Evolutionary conservation across 805 yeast species (phyloP), one percentile per base, ranked within the genome.

Genomic region (Zygotorulaspora florentina): DNA sequence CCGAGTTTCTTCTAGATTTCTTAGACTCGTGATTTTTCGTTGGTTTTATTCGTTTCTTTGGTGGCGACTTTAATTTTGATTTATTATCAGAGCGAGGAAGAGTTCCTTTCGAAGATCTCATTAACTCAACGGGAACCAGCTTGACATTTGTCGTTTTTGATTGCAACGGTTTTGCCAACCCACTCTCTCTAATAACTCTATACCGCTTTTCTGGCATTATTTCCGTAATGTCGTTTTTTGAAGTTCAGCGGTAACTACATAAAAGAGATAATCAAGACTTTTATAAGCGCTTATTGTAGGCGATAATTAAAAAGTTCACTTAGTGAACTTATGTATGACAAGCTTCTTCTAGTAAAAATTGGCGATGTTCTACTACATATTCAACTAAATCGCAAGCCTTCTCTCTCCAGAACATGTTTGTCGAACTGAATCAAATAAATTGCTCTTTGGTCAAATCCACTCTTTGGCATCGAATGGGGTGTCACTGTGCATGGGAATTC

Each of bases 361-460:
- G 7, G 7, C 7, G 7, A 20, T 7, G n/a, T 20, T 4, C 33
- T 6, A 29, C 6, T 13, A 29, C 3, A 29, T 12, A 29, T 29
- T 9, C 33, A 18, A 20, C 47, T 44, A 50, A 68, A 70, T 39
- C 80, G 62, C 33, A 75, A 57, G 23, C 65, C 66, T 54, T 83
- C 88, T 53, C 88, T 69, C 40, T 72, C 69, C 8, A 80, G 62
- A 8, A 83, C 78, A 59, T 69, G 70, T 9, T 74, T 72, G 48
- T 84, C 85, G 50, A 88, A 84, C 55, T 84, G 81, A 30, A 88
- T 77, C 54, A 87, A 71, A 57, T 82, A 88, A 0, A 87, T 90
- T 0, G 95, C 84, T 52, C 89, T 69, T 45, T 72, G 67, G 0
- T 87, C 85, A 40, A 61, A 63, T 12, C 69, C 74, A 7, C 74